phyloP scores from a whole-genome alignment of 176 grass and related monocot species.

The Lolium multiflorum region DNA sequence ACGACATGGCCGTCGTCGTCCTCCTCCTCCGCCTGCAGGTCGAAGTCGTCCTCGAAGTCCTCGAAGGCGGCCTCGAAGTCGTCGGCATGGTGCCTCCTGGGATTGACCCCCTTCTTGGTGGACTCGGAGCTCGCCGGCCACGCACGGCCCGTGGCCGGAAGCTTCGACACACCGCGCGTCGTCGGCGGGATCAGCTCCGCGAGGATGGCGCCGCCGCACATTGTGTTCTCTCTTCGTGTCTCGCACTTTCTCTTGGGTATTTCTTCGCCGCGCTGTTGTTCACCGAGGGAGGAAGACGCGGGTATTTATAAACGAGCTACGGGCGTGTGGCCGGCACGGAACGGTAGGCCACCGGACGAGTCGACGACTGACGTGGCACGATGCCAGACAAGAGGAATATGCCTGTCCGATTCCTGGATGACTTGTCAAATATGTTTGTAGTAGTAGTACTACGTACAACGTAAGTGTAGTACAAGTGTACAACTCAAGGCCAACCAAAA shows the following conservation, averaged over 20 bases:
- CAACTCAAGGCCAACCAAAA: too few species aligned
- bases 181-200: slow-evolving; percentile 56
- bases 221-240: not conserved
- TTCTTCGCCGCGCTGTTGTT: not conserved
- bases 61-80: slow-evolving; percentile 77
- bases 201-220: slow-evolving; percentile 83
- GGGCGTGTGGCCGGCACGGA: too few species aligned
- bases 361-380: too few species aligned
- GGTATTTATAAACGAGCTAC: too few species aligned
- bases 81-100: slow-evolving; percentile 28
- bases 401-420: too few species aligned
- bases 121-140: slow-evolving; percentile 36
- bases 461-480: too few species aligned
- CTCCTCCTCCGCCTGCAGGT: slow-evolving; percentile 40
- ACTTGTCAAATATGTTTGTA: too few species aligned
- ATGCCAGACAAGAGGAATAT: too few species aligned
- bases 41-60: slow-evolving; percentile 62
- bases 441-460: too few species aligned
- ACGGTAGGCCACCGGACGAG: too few species aligned
- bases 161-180: slow-evolving; percentile 35
- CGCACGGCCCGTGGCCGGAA: slow-evolving; percentile 16
- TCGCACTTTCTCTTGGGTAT: not conserved
- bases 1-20: slow-evolving; percentile 23
- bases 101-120: slow-evolving; percentile 33
- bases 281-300: too few species aligned